Base-by-base conservation (phyloP, 2,329 filamentous ascomycete species). In the Ambrosiella beaveri region DNA sequence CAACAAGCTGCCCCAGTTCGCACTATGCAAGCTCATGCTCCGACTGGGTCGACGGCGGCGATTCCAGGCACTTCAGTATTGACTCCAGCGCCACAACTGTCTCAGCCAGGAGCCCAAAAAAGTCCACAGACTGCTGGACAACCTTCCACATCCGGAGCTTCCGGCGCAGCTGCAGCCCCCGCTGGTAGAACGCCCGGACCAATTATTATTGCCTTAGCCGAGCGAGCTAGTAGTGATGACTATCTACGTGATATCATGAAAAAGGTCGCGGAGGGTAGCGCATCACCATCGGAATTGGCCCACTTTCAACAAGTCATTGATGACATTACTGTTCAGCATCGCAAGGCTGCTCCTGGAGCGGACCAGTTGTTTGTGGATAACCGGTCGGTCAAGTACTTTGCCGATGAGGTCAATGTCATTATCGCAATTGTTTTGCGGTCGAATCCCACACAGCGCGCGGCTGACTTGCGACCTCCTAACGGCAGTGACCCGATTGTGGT, bases 261-360 rank as follows among this genome's bases (percentile, higher is more conserved):
- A 67, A 80, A 86, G 57, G 87, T 93, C 0, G 87, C 87, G 0
- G 81, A 83, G 36, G 86, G 86, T 1, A 78, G 84, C 63, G 87
- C 87, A 0, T 81, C 79, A 11, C 77, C 80, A 41, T 78, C 81
- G 12, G 85, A 93, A 66, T 71, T 93, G 11, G 80, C 81, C 52
- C 79, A 82, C 62, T 93, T 93, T 64, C 87, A 93, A 66, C 77
- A 76, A 54, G 86, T 93, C 47, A 93, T 93, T 62, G 85, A 89
- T 64, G 82, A 88, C 66, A 77, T 93, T 59, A 89, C 84, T 1
- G 69, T 69, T 0, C 77, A 81, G 61, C 78, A 78, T 63, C 76
- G 75, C 63, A 74, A 75, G 44, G 72, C 75, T 55, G 76, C 74
- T 0, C 77, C 78, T 6, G 75, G 77, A 3, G 76, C 78, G 0